phyloP scores from a whole-genome alignment of 2,329 filamentous ascomycete species.

The Fusarium torreyae region DNA sequence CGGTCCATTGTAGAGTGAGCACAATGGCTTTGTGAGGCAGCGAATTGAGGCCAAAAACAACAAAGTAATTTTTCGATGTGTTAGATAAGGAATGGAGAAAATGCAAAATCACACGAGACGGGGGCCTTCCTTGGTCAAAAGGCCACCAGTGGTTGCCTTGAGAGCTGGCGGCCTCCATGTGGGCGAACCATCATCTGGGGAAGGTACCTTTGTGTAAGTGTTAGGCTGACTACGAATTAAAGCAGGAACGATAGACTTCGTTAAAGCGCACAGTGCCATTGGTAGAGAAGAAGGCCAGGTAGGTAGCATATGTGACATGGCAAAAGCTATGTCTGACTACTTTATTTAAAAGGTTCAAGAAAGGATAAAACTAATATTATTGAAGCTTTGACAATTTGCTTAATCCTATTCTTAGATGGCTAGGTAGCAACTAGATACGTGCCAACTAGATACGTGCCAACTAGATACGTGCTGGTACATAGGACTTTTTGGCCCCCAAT shows the following conservation, averaged over 20 bases:
- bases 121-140: conserved; percentile 27
- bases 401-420: background rate
- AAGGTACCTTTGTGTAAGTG: conserved; percentile 1
- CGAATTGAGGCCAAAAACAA: background rate
- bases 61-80: conserved; percentile 1
- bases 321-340: too few relatives aligned
- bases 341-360: too few relatives aligned
- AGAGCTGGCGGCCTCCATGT: conserved; percentile 10
- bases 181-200: conserved; percentile 19
- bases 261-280: too few relatives aligned
- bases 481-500: conserved; percentile 18
- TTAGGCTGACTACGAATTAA: background rate
- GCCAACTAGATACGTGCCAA: too few relatives aligned
- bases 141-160: conserved; percentile 16
- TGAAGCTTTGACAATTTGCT: background rate
- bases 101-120: conserved; percentile 9
- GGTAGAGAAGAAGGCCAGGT: too few relatives aligned
- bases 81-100: conserved; percentile 20
- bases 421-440: background rate
- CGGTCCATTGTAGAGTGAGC: conserved; percentile 19
- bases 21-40: conserved; percentile 33
- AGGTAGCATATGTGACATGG: too few relatives aligned
- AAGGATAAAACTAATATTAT: background rate
- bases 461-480: background rate
- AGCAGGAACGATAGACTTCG: background rate